These are phyloP conservation scores for Pseudogymnoascus sp. DNA, from an alignment of 2,329 filamentous ascomycete genomes.

Conservation along the genomic window DNA sequence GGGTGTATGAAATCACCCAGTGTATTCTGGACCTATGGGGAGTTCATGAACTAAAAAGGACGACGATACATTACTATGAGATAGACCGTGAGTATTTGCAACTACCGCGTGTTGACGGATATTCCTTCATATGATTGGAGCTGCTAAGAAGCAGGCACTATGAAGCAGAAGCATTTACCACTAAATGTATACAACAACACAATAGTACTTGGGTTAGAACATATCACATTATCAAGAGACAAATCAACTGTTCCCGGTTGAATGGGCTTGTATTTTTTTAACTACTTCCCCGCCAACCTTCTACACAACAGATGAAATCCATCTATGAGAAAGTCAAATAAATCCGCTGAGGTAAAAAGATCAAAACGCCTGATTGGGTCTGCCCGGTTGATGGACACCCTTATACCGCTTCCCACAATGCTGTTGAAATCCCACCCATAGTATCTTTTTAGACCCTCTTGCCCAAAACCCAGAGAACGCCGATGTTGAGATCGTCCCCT, in stretches of 20 bases:
- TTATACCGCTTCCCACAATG: constrained; percentile 9
- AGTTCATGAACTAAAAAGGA: not conserved
- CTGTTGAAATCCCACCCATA: constrained; percentile 11
- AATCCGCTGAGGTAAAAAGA: constrained; percentile 6
- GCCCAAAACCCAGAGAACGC: constrained; percentile 31
- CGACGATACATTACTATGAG: not conserved
- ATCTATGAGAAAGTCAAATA: constrained; percentile 10
- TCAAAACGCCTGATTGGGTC: constrained; percentile 1
- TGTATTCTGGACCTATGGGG: not conserved
- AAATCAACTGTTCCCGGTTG: constrained; percentile 2
- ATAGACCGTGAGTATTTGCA: not conserved
- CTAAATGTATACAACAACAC: not conserved
- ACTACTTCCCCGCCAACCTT: constrained; percentile 2
- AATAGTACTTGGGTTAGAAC: not conserved
- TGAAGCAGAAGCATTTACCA: not conserved
- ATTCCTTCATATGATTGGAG: not conserved
- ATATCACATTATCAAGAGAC: not conserved
- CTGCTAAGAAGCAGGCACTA: not conserved
- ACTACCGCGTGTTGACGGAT: not conserved
- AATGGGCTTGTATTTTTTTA: constrained; percentile 11
- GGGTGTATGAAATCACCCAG: not conserved
- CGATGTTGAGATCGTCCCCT: constrained; percentile 45
- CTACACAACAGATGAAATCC: constrained; percentile 9
- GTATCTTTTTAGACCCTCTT: constrained; percentile 24
- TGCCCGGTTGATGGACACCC: constrained; percentile 8